Evolutionary conservation across 1,139 yeast genomes (phyloP), one percentile per base, ranked within the genome.

Genomic region (Magnusiomyces sp.): DNA sequence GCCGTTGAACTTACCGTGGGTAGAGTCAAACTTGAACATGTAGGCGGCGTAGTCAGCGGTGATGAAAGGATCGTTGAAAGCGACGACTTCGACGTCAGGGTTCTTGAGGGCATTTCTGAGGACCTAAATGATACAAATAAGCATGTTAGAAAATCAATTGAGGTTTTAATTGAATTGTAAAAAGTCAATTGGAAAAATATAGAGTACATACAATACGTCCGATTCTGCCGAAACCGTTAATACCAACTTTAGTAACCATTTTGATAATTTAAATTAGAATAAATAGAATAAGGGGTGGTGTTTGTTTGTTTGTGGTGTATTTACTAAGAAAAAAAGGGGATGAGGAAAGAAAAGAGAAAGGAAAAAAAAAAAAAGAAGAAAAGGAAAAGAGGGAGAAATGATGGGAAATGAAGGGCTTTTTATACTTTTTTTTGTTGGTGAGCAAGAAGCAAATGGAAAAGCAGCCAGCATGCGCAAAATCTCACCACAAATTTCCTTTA

Each of bases 181-280:
- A 23, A 23, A 23, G 7, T 23, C 37, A 31, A 17, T 9, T 46
- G 33, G 29, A 6, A 46, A 46, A 16, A 17, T 13, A 4, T 2
- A 20, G 2, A 20, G 32, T 44, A 45, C 59, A 11, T 52, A 59
- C 80, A 67, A 83, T 80, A 73, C 94, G 87, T 61, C 94, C 94
- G 63, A 83, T 83, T 73, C 94, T 81, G 64, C 94, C 94, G 82
- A 83, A 83, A 67, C 92, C 92, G 82, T 83, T 83, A 71, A 83
- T 84, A 76, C 92, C 92, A 70, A 83, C 74, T 56, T 70, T 67
- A 59, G 65, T 62, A 59, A 63, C 70, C 71, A 69, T 71, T 63
- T 45, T 52, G 51, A 48, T 38, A 31, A 17, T 45, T 16, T 27
- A 13, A 33, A 16, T 9, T n/a, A n/a, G 37, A 41, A n/a, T 16